phyloP scores from a whole-genome alignment of 257 asterid species.

The Penstemon barbatus region DNA sequence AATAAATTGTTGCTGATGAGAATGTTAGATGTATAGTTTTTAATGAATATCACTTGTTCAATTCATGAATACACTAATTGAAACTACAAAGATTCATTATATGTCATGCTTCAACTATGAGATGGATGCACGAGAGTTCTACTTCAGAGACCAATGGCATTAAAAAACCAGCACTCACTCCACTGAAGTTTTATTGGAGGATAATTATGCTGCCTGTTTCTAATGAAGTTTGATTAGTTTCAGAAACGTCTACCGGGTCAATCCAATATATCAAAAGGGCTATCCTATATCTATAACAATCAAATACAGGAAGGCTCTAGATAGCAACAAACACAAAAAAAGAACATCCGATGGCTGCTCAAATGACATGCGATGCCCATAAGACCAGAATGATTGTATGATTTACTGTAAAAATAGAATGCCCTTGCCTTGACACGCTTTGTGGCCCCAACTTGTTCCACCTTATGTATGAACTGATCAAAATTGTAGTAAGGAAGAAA shows the following conservation, averaged over 20 bases:
- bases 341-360: neutral
- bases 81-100: neutral
- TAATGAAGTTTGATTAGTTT: neutral
- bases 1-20: neutral
- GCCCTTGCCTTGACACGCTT: slow-evolving; percentile 77
- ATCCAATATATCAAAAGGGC: neutral
- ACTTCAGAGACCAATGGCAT: neutral
- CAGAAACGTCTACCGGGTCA: neutral
- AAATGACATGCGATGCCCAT: too few species aligned
- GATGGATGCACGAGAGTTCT: neutral
- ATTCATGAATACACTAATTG: slow-evolving; percentile 1
- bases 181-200: neutral
- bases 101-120: neutral
- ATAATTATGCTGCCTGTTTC: neutral
- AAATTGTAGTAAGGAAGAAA: slow-evolving; percentile 80
- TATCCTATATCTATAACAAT: neutral
- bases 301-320: neutral
- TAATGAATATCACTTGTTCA: slow-evolving; percentile 6
- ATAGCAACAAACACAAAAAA: neutral
- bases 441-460: slow-evolving; percentile 72
- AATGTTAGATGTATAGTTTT: neutral
- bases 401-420: too few species aligned
- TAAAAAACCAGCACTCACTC: neutral
- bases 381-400: too few species aligned
- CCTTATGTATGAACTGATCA: slow-evolving; percentile 78